Percentiles rank a stretch among this genome's conserved stretches.
phyloP scores from a whole-genome alignment of 208 protist genomes.

The Trypanosoma brucei region DNA sequence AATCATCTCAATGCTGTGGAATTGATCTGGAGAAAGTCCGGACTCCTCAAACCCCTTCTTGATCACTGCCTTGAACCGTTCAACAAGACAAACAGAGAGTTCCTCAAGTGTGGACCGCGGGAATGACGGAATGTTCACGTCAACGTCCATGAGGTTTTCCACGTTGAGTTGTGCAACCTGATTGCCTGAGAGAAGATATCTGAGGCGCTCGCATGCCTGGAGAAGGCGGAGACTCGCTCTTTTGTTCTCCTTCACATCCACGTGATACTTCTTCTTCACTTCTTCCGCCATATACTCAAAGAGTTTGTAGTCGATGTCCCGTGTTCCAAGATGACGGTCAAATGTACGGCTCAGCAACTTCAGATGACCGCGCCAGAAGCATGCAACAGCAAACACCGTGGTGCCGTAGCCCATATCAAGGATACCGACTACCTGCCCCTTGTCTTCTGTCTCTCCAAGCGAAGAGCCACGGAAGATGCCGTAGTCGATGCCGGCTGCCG shows the following conservation, averaged over 20 bases:
- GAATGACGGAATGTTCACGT: slow-evolving; percentile 81
- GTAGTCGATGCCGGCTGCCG: slow-evolving; percentile 87
- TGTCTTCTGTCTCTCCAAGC: slow-evolving; percentile 79
- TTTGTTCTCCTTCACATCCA: slow-evolving; percentile 82
- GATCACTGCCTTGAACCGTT: slow-evolving; percentile 51
- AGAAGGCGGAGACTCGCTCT: slow-evolving; percentile 79
- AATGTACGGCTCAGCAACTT: slow-evolving; percentile 74
- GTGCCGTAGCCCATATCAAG: slow-evolving; percentile 86
- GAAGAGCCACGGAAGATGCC: slow-evolving; percentile 81
- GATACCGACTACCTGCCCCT: slow-evolving; percentile 79
- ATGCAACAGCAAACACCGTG: slow-evolving; percentile 68
- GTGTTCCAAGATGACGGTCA: slow-evolving; percentile 79
- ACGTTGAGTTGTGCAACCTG: slow-evolving; percentile 72
- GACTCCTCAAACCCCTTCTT: slow-evolving; percentile 52
- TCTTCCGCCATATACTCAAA: slow-evolving; percentile 67
- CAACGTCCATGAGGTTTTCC: slow-evolving; percentile 91
- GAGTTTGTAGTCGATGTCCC: slow-evolving; percentile 82
- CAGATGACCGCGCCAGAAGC: slow-evolving; percentile 83
- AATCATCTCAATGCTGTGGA: slow-evolving; percentile 88
- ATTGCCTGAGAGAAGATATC: slow-evolving; percentile 90
- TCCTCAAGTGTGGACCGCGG: slow-evolving; percentile 73
- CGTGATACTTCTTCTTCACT: slow-evolving; percentile 84
- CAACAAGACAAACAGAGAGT: slow-evolving; percentile 39
- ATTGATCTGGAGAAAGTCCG: slow-evolving; percentile 33
- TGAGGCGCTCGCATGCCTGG: slow-evolving; percentile 83